A percentile compares a stretch with the other conserved stretches of the same genome.
phyloP scores from a whole-genome alignment of 768 basidiomycete genomes.

The Pleurotus giganteus region DNA sequence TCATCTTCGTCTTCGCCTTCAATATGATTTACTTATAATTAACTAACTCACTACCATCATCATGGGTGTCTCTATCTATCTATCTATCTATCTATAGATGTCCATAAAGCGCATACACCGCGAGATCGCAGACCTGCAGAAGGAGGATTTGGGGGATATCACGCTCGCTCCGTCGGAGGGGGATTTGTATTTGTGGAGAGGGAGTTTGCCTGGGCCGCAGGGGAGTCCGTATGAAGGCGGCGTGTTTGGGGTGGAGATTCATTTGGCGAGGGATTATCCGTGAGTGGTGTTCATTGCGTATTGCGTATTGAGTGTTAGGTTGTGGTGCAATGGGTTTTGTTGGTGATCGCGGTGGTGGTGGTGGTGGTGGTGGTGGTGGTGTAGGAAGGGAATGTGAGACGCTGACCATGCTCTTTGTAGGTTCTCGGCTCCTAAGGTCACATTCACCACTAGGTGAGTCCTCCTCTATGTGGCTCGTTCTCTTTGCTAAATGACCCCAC shows the following conservation, averaged over 20 bases:
- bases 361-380: too few species aligned
- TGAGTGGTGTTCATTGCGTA: slow-evolving; percentile 38
- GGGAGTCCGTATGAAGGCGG: slow-evolving; percentile 84
- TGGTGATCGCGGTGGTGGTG: too few species aligned
- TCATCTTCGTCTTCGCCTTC: neutral
- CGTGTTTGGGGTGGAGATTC: slow-evolving; percentile 65
- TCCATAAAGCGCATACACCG: slow-evolving; percentile 83
- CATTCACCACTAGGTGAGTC: slow-evolving; percentile 68
- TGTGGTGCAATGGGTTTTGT: too few species aligned
- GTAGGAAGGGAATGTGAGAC: too few species aligned
- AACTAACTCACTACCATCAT: too few species aligned
- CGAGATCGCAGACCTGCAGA: slow-evolving; percentile 77
- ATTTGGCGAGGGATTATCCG: slow-evolving; percentile 77
- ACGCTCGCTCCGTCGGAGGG: slow-evolving; percentile 63
- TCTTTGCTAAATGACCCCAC: neutral
- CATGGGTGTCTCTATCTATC: too few species aligned
- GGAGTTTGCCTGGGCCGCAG: slow-evolving; percentile 77
- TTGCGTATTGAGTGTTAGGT: neutral
- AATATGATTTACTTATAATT: too few species aligned
- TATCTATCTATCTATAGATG: slow-evolving; percentile 27
- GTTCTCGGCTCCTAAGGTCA: slow-evolving; percentile 77
- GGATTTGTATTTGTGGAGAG: slow-evolving; percentile 72
- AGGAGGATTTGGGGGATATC: slow-evolving; percentile 79
- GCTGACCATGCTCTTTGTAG: slow-evolving; percentile 31
- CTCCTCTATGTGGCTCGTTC: neutral